Evolutionary conservation across 169 alveolate species (phyloP).

Genomic region (Perkinsus chesapeaki): DNA sequence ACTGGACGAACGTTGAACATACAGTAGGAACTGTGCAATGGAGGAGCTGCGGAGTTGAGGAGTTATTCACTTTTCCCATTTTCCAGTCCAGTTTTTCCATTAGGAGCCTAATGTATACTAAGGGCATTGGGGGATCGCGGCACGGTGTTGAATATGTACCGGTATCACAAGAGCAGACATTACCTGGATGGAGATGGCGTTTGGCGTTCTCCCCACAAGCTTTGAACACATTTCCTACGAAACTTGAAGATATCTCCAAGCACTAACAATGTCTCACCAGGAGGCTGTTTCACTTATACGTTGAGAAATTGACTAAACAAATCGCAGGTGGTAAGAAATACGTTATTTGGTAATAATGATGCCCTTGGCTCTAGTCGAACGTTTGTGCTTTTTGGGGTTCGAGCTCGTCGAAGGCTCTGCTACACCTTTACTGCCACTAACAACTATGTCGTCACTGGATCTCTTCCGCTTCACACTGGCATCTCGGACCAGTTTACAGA

Average conservation of each 20-base stretch:
- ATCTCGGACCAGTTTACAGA: slow-evolving; percentile 19
- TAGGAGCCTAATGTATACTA: too few relatives aligned
- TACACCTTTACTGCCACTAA: not conserved
- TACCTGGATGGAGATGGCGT: too few relatives aligned
- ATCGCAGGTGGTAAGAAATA: not conserved
- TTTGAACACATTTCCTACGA: too few relatives aligned
- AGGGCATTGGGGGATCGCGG: too few relatives aligned
- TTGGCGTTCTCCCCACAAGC: too few relatives aligned
- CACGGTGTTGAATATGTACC: too few relatives aligned
- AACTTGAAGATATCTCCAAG: too few relatives aligned
- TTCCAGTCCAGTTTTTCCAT: not conserved
- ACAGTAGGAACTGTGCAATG: not conserved
- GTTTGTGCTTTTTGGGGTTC: not conserved
- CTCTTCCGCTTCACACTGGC: not conserved
- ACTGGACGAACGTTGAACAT: not conserved
- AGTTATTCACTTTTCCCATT: not conserved
- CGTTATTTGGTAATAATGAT: not conserved
- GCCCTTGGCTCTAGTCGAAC: not conserved
- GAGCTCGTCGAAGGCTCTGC: not conserved
- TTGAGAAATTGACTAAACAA: not conserved
- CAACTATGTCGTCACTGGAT: not conserved
- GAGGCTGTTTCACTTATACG: too few relatives aligned
- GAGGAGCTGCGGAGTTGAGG: not conserved
- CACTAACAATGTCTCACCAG: too few relatives aligned
- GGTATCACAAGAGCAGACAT: too few relatives aligned